Evolutionary conservation across 768 basidiomycete species (phyloP), one percentile per base, ranked within the genome.

Genomic region (Tulasnella sp.): DNA sequence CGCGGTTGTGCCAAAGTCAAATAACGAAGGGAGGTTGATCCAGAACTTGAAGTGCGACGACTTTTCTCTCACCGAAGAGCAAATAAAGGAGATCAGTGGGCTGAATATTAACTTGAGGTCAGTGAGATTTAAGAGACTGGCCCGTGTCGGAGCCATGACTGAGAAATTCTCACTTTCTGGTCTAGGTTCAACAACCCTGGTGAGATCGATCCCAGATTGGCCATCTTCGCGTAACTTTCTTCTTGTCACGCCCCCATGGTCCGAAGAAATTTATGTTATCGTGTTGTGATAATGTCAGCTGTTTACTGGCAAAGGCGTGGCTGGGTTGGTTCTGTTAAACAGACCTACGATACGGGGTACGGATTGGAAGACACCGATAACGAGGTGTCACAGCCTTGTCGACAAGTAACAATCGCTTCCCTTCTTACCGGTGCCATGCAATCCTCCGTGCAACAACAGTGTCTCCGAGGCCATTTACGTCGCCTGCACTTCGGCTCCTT

Each of bases 1-100:
- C 60, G 81, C 82, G 31, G 81, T 89, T 46, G 79, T 91, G 62
- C 87, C 87, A 48, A 91, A 91, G 75, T 79, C 76, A 51, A 80
- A 80, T 67, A 65, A 73, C 63, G 52, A 62, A 2, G 61, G 67
- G 15, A 75, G 83, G 25, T 70, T 77, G 59, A 65, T 66, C 17
- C 70, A 81, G 67, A 88, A 88, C 72, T 64, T 84, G 63, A 66
- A 75, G 44, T 73, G 73, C 66, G 68, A 71, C 60, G 67, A 67
- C 31, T 77, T 78, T 62, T 70, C 80, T 63, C 74, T 91, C 46
- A 70, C 76, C 5, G 73, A 75, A n/a, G 73, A 73, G 1, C 84
- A 89, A 59, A 69, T 87, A 24, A 71, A 78, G 49, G 64, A 63
- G 17, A 80, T 91, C 65, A 79, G 73, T 63, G 68, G 70, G 2